Conservation (phyloP, 108 stramenopile species). For the Nitzschia palea region DNA sequence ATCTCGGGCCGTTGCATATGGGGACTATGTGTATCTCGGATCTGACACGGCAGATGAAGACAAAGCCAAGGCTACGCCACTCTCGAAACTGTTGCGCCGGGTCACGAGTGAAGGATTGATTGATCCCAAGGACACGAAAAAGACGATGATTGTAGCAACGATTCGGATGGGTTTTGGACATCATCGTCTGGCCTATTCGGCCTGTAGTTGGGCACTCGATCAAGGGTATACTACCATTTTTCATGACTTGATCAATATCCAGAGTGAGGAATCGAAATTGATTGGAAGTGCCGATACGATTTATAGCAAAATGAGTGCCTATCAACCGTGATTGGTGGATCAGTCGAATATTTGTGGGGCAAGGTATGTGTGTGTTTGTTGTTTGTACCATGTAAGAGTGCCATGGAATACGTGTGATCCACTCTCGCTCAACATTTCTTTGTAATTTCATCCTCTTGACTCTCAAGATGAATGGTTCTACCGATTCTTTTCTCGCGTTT, state of each 20-base stretch:
- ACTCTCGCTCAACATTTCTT: background rate
- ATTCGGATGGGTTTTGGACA: constrained; percentile 97
- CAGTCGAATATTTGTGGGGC: constrained; percentile 82
- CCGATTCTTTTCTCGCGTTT: background rate
- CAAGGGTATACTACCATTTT: constrained; percentile 59
- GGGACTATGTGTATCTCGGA: no score
- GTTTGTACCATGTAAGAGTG: no score
- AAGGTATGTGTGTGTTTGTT: no score
- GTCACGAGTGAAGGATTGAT: constrained; percentile 1
- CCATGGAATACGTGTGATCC: background rate
- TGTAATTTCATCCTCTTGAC: no score
- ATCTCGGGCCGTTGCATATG: constrained; percentile 16
- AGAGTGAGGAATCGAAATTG: constrained; percentile 79
- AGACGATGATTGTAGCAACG: constrained; percentile 83
- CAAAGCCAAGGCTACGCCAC: constrained; percentile 2
- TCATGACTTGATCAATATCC: constrained; percentile 91
- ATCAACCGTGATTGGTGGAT: constrained; percentile 83
- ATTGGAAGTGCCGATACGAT: constrained; percentile 78
- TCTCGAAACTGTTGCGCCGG: constrained; percentile 14
- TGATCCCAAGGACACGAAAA: constrained; percentile 29
- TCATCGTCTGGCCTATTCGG: constrained; percentile 91
- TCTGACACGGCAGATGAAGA: no score
- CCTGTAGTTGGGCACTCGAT: constrained; percentile 79
- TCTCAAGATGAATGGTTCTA: background rate
- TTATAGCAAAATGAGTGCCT: constrained; percentile 79